phyloP scores from a whole-genome alignment of 352 stramenopile genomes.

The Phytophthora colocasiae region DNA sequence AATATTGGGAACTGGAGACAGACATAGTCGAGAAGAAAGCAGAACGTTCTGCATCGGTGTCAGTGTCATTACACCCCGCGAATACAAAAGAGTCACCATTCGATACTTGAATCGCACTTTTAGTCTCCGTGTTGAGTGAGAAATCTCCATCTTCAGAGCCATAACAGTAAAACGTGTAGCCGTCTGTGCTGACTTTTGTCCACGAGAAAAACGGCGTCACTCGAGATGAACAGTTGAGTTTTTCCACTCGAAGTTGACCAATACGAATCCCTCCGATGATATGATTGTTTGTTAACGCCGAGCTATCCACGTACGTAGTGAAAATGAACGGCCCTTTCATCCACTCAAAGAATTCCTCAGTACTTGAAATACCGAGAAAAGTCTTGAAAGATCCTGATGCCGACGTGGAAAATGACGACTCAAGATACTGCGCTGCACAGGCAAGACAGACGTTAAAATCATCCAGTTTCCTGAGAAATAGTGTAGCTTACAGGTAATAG shows the following conservation, averaged over 20 bases:
- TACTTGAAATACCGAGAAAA: conserved; percentile 12
- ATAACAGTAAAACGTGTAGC: conserved; percentile 14
- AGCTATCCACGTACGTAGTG: conserved; percentile 8
- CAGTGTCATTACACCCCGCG: conserved; percentile 43
- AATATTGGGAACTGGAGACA: conserved; percentile 19
- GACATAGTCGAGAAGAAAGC: conserved; percentile 54
- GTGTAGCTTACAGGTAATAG: conserved; percentile 35
- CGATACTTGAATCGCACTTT: conserved; percentile 12
- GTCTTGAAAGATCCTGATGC: conserved; percentile 15
- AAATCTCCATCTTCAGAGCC: conserved; percentile 28
- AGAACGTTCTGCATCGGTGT: conserved; percentile 37
- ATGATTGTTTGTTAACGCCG: conserved; percentile 28
- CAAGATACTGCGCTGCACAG: conserved; percentile 26
- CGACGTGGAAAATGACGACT: conserved; percentile 15
- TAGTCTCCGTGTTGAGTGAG: conserved; percentile 9
- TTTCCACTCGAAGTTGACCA: conserved; percentile 51
- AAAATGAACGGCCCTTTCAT: conserved; percentile 21
- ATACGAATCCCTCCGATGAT: conserved; percentile 57
- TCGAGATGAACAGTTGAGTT: conserved; percentile 43
- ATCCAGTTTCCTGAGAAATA: neutral
- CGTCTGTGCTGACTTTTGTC: neutral
- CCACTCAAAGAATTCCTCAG: conserved; percentile 24
- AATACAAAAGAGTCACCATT: conserved; percentile 32
- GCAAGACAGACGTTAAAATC: neutral
- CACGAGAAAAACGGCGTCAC: conserved; percentile 38